Conservation (phyloP, 2,329 filamentous ascomycete genomes). For the Alternaria gansuensis region DNA sequence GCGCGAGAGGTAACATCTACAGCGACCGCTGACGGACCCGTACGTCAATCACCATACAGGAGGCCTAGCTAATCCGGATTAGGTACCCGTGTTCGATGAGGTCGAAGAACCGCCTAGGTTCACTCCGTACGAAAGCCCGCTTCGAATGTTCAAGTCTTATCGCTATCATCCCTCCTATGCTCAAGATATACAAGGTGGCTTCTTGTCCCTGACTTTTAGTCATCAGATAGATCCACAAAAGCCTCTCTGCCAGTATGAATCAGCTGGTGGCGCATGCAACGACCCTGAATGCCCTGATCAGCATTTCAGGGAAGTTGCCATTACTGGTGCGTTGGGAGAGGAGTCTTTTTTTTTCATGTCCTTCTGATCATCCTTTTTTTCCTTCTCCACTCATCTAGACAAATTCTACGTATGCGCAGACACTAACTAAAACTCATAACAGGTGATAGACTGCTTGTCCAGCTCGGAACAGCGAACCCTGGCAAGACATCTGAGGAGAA, state of each 20-base stretch:
- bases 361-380: conserved; percentile 22
- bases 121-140: conserved; percentile 80
- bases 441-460: conserved; percentile 79
- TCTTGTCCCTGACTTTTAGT: conserved; percentile 91
- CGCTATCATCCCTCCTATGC: conserved; percentile 85
- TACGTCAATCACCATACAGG: conserved; percentile 27
- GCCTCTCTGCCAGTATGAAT: conserved; percentile 79
- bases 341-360: conserved; percentile 15
- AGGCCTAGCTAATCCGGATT: conserved; percentile 28
- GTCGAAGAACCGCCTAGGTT: conserved; percentile 46
- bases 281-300: conserved; percentile 77
- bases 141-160: conserved; percentile 84
- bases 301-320: conserved; percentile 78
- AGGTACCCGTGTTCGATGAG: conserved; percentile 27
- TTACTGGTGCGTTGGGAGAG: conserved; percentile 73
- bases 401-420: conserved; percentile 30
- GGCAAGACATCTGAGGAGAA: conserved; percentile 70
- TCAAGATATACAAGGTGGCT: conserved; percentile 74
- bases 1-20: conserved; percentile 24
- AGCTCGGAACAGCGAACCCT: conserved; percentile 71
- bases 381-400: conserved; percentile 39
- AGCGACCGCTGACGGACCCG: conserved; percentile 22
- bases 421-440: conserved; percentile 51
- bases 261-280: conserved; percentile 75
- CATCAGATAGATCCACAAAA: conserved; percentile 82